phyloP scores from a whole-genome alignment of 148 eudicot species.

The Rhododendron ovatum region DNA sequence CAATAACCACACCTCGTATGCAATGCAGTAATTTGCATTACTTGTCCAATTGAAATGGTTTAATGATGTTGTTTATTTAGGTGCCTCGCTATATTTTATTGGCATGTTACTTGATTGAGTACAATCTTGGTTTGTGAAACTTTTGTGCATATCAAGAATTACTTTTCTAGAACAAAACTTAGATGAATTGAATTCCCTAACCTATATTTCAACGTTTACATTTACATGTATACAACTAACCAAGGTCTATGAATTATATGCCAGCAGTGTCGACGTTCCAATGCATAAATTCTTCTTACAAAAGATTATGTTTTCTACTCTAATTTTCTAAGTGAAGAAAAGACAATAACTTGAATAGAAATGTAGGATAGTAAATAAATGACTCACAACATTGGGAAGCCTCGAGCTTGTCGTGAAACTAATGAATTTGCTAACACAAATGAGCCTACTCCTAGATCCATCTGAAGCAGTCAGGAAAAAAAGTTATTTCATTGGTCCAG shows the following conservation, averaged over 20 bases:
- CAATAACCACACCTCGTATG: background rate
- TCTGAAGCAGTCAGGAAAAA: conserved; percentile 33
- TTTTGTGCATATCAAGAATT: background rate
- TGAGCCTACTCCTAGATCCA: conserved; percentile 97
- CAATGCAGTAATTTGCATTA: background rate
- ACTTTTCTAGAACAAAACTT: background rate
- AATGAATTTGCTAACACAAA: conserved; percentile 85
- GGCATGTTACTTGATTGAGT: background rate
- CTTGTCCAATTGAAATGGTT: background rate
- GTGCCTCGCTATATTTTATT: background rate
- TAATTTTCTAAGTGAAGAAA: background rate
- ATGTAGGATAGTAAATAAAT: background rate
- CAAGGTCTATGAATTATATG: background rate
- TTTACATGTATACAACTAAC: background rate
- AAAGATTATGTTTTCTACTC: background rate
- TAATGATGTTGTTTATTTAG: background rate
- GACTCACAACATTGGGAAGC: conserved; percentile 57
- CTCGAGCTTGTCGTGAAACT: conserved; percentile 96
- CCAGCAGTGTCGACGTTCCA: background rate
- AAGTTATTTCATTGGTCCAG: background rate
- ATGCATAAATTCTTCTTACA: background rate
- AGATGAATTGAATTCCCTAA: background rate
- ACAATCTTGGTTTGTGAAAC: background rate
- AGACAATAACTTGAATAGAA: background rate
- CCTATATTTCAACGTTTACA: background rate